phyloP scores from a whole-genome alignment of 2,329 filamentous ascomycete genomes.

The Capronia coronata region DNA sequence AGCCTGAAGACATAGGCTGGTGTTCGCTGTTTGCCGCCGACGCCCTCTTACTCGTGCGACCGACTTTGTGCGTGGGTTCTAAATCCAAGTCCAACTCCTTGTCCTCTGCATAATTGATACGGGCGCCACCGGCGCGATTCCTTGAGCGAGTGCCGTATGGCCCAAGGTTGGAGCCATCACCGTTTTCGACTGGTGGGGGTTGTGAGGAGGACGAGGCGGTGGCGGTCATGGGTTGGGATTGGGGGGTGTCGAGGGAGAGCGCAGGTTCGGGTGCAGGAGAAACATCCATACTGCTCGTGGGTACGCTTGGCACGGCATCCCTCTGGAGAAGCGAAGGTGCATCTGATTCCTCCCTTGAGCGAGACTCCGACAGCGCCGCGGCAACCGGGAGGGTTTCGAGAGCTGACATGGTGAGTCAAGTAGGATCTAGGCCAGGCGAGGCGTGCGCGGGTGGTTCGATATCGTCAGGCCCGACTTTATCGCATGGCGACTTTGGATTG shows the following conservation, averaged over 20 bases:
- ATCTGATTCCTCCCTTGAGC: constrained; percentile 8
- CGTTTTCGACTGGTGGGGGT: constrained; percentile 33
- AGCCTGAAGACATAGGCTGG: constrained; percentile 7
- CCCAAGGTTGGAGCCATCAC: constrained; percentile 49
- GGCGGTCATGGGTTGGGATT: constrained; percentile 41
- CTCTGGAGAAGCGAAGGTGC: constrained; percentile 12
- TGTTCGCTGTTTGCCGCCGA: constrained; percentile 14
- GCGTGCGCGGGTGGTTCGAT: constrained; percentile 7
- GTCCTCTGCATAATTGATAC: constrained; percentile 93
- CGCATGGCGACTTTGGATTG: constrained; percentile 17
- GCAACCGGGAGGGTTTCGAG: constrained; percentile 17
- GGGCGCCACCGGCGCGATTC: constrained; percentile 71
- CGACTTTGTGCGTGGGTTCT: constrained; percentile 48
- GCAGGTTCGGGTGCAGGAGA: constrained; percentile 24
- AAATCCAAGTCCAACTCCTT: constrained; percentile 86
- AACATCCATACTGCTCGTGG: constrained; percentile 22
- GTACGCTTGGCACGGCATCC: constrained; percentile 21
- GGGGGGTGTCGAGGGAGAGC: constrained; percentile 34
- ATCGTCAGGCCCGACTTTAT: constrained; percentile 13
- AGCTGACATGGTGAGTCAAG: constrained; percentile 22
- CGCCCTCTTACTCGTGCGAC: constrained; percentile 27
- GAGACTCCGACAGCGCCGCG: constrained; percentile 12
- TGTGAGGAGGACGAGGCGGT: constrained; percentile 39
- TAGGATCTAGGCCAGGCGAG: constrained; percentile 13
- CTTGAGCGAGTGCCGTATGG: constrained; percentile 91